A percentile compares a stretch with the other conserved stretches of the same genome.
Conservation (phyloP, 2,329 filamentous ascomycete genomes). For the Hirsutella minnesotensis region DNA sequence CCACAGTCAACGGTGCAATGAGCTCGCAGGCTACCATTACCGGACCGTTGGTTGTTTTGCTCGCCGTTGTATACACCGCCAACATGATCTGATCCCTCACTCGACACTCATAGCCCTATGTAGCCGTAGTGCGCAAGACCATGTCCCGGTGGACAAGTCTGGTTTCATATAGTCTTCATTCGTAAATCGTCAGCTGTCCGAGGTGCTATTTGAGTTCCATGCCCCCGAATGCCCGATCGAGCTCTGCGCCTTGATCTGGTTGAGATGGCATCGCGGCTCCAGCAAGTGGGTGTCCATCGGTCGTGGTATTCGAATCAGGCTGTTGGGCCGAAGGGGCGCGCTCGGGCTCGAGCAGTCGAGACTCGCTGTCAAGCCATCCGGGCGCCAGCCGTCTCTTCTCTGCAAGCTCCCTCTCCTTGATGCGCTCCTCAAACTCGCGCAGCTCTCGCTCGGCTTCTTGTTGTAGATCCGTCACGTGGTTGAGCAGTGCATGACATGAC, state of each 20-base stretch:
- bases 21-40: neutral
- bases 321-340: constrained; percentile 25
- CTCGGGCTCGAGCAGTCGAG: constrained; percentile 57
- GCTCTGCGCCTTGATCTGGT: constrained; percentile 39
- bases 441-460: constrained; percentile 57
- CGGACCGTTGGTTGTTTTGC: neutral
- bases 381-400: constrained; percentile 73
- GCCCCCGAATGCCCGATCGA: constrained; percentile 46
- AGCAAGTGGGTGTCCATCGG: constrained; percentile 5
- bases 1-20: neutral
- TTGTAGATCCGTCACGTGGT: constrained; percentile 60
- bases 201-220: constrained; percentile 21
- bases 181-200: neutral
- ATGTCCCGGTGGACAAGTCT: neutral
- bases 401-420: constrained; percentile 54
- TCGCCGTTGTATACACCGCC: neutral
- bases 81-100: neutral
- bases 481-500: constrained; percentile 67
- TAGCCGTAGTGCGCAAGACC: too few relatives aligned
- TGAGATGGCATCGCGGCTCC: neutral
- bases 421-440: constrained; percentile 55
- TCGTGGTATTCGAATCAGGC: constrained; percentile 10
- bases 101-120: too few relatives aligned
- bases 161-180: neutral
- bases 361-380: constrained; percentile 69